These are phyloP conservation scores for Paracoccidioides brasiliensis DNA, from an alignment of 2,329 filamentous ascomycete genomes.

Conservation along the genomic window DNA sequence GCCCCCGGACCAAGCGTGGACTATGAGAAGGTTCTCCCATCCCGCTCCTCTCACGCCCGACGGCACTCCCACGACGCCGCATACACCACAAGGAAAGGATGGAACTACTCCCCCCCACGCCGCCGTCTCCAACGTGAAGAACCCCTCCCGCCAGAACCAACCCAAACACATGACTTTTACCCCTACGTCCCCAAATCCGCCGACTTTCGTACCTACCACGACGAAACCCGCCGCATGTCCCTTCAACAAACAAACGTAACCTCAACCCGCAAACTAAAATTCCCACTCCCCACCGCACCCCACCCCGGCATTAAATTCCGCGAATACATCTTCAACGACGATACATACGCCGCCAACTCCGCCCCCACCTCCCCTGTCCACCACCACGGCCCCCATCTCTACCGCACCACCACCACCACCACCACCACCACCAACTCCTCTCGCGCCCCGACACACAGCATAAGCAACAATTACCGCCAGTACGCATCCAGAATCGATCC, in stretches of 20 bases:
- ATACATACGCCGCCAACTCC: background rate
- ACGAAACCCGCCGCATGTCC: background rate
- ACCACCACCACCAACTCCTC: background rate
- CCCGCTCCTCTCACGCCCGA: slow-evolving; percentile 14
- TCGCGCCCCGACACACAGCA: no score
- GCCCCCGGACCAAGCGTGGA: background rate
- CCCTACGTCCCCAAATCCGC: background rate
- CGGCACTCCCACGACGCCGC: slow-evolving; percentile 26
- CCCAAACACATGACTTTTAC: background rate
- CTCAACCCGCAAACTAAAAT: slow-evolving; percentile 4
- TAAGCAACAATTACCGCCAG: background rate
- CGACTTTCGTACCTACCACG: background rate
- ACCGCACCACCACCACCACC: background rate
- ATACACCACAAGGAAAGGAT: slow-evolving; percentile 19
- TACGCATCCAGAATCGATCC: background rate
- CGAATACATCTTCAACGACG: slow-evolving; percentile 16
- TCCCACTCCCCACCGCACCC: background rate
- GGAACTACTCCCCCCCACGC: slow-evolving; percentile 17
- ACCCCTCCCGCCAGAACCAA: background rate
- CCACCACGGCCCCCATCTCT: background rate
- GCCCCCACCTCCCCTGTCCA: background rate
- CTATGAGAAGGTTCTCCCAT: slow-evolving; percentile 15
- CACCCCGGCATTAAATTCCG: slow-evolving; percentile 13
- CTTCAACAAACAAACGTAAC: background rate
- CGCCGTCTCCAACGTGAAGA: background rate